Base-by-base conservation (phyloP, 1,139 yeast genomes). In the Candida sanyaensis region DNA sequence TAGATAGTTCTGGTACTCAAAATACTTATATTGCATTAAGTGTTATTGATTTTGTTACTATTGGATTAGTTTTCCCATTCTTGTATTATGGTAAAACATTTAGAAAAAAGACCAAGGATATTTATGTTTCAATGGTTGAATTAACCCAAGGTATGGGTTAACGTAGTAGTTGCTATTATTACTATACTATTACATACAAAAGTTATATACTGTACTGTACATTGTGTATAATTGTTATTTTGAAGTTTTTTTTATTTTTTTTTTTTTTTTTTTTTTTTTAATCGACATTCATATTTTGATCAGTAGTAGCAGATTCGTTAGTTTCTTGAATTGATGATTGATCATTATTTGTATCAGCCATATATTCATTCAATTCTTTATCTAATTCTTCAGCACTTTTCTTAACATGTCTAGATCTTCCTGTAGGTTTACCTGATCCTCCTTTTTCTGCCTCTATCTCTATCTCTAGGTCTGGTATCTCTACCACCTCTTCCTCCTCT, bases 1-100 rank as follows among this genome's bases (percentile, higher is more conserved):
- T 87, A 48, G 86, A 78, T 42, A 75, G 80, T 8, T 67, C 83
- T 31, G 95, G 96, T 3, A 82, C 85, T 26, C 77, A 83, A 41
- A 81, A 84, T 55, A 85, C 95, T 0, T 88, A 86, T 63, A 84
- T 87, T 55, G 86, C 87, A 6, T 73, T 88, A 56, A 92, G 93
- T 2, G 84, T 81, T 7, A 73, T 88, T 50, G 87, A 86, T 63
- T 82, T 87, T 58, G 80, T 79, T 26, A 75, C 86, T 28, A 80
- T 86, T 59, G 76, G 81, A 46, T 61, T 80, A 32, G 83, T 88
- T 28, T 64, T 86, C 46, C 93, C 95, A 10, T 81, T 82, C 65
- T 75, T 86, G 49, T 70, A 78, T 50, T 88, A 81, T 74, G 96
- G 96, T 29, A 88, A 88, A 68, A 57, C 67, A 8, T 81, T 86